Evolutionary conservation across 2,329 filamentous ascomycete species (phyloP).

Genomic region (Capronia americana): DNA sequence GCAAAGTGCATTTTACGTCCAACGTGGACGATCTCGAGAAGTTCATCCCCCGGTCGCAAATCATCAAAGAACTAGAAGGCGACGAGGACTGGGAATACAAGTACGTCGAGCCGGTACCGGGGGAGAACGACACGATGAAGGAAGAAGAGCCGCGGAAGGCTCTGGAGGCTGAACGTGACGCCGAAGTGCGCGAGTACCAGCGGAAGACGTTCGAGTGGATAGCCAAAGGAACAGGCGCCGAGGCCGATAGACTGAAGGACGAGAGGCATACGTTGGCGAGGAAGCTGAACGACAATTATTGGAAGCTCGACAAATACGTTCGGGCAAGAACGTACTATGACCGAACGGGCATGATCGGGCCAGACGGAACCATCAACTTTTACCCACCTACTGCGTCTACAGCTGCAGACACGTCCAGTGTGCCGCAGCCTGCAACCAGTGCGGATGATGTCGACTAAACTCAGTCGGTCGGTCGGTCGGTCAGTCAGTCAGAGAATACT

Average conservation of each 20-base stretch:
- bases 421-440: slow-evolving; percentile 22
- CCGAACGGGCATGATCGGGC: slow-evolving; percentile 72
- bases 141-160: slow-evolving; percentile 69
- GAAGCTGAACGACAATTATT: slow-evolving; percentile 76
- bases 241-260: slow-evolving; percentile 58
- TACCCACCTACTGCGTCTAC: slow-evolving; percentile 58
- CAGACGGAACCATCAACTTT: slow-evolving; percentile 72
- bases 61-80: slow-evolving; percentile 84
- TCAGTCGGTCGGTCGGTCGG: neutral
- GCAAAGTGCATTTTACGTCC: slow-evolving; percentile 42
- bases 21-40: slow-evolving; percentile 76
- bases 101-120: slow-evolving; percentile 76
- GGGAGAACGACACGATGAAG: slow-evolving; percentile 79
- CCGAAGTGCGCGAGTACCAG: slow-evolving; percentile 76
- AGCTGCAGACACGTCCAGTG: slow-evolving; percentile 20
- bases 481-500: neutral
- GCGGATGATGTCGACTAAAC: slow-evolving; percentile 38
- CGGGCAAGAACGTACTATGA: slow-evolving; percentile 86
- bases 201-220: slow-evolving; percentile 78
- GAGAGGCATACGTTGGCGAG: slow-evolving; percentile 68
- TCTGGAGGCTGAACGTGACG: slow-evolving; percentile 68
- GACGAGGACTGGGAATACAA: slow-evolving; percentile 83
- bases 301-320: slow-evolving; percentile 86
- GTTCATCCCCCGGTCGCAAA: slow-evolving; percentile 73
- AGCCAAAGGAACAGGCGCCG: slow-evolving; percentile 53